Conservation (phyloP, 2,329 filamentous ascomycete genomes). For the Ascochyta lentis region DNA sequence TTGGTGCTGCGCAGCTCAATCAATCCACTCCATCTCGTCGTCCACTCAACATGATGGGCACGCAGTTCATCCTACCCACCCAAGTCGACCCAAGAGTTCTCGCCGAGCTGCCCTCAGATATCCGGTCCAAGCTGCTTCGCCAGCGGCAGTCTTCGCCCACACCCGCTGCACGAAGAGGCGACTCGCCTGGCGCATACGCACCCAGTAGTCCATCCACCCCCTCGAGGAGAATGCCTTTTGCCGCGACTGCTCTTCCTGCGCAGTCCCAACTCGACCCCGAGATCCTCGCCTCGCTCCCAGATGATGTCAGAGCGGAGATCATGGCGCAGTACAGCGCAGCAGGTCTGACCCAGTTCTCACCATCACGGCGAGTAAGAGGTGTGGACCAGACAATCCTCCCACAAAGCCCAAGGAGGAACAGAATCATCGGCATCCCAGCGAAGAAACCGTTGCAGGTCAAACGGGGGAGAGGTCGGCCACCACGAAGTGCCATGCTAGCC, state of each 20-base stretch:
- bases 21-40: constrained; percentile 63
- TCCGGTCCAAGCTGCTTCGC: constrained; percentile 73
- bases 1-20: constrained; percentile 48
- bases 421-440: constrained; percentile 56
- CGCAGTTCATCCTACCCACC: constrained; percentile 88
- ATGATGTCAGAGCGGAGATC: constrained; percentile 84
- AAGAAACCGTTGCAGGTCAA: constrained; percentile 68
- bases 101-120: constrained; percentile 82
- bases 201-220: constrained; percentile 19
- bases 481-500: constrained; percentile 47
- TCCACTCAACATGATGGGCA: constrained; percentile 80
- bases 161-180: constrained; percentile 19
- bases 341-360: constrained; percentile 33
- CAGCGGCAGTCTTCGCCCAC: constrained; percentile 41
- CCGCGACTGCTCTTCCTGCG: constrained; percentile 57
- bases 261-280: constrained; percentile 85
- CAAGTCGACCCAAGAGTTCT: constrained; percentile 84
- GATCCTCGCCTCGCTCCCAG: constrained; percentile 81
- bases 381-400: constrained; percentile 41
- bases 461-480: constrained; percentile 66
- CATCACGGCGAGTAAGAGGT: constrained; percentile 45
- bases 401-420: constrained; percentile 60
- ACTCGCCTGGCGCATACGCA: not conserved
- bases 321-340: constrained; percentile 69
- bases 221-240: constrained; percentile 29